Base-by-base conservation (phyloP, 768 basidiomycete genomes). In the Pleurotus tuber-regium region DNA sequence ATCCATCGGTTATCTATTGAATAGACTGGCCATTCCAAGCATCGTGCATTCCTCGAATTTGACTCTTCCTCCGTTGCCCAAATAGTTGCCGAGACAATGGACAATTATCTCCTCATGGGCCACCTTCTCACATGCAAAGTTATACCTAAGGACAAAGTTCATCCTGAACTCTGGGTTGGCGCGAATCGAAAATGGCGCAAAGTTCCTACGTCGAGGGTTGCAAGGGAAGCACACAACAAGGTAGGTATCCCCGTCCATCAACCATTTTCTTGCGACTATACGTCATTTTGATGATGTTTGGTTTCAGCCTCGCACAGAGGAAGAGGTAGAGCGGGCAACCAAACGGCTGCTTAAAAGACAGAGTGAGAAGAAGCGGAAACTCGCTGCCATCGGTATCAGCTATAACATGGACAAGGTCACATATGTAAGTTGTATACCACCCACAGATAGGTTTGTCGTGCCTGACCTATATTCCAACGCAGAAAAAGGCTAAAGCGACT, bases 31-130 rank as follows among this genome's bases (percentile, higher is more conserved):
- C 80, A 80, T 56, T 96, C 96, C 40, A 99, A 98, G 70, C 96
- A 98, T 68, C 98, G 96, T 68, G 96, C 84, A 2, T 98, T 96
- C 75, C 76, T 99, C 61, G 96, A 98, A 69, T 97, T 99, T 66
- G 83, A 86, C 50, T 94, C 92, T 36, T 79, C 83, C 16, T 78
- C 87, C 0, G 94, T 98, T 25, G 95, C 97, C 0, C 73, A 94
- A 63, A 98, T 99, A 56, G 97, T 97, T 6, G 87, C 90, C 1
- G 97, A 98, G 63, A 98, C 96, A 39, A 98, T 98, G 97, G 85
- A 99, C 77, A 98, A 97, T 72, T 99, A 98, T 68, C 80, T 99
- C 31, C 77, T 99, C 57, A 82, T 89, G 78, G 95, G 96, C 5
- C 96, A 97, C 64, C 88, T 99, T 56, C 77, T 99, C 50, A 83